Base-by-base conservation (phyloP, 1,284 basidiomycete species). In the Fomitiporia mediterranea region DNA sequence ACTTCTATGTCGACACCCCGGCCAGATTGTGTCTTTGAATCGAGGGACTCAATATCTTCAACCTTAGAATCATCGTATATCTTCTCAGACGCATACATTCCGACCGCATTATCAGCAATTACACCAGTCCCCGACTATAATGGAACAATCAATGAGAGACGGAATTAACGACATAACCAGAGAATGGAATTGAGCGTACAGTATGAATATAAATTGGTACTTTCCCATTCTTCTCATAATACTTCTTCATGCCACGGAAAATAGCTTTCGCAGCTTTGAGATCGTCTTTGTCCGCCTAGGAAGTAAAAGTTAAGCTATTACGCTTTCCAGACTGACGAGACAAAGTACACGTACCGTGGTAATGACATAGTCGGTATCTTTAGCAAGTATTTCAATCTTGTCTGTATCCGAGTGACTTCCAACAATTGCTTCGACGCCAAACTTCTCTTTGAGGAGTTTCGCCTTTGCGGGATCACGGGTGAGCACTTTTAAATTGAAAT, bases 161-260 rank as follows among this genome's bases (percentile, higher is more conserved):
- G 17, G 27, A 17, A 32, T 15, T 7, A 30, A 3, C 9, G 19
- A n/a, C n/a, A n/a, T 6, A 74, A n/a, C n/a, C n/a, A n/a, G n/a
- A 34, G 32, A 34, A 34, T 13, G 32, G 46, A 7, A 44, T 15
- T 30, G 5, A 48, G 67, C 75, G 53, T 59, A 80, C 80, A 0
- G 78, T 81, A 62, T 82, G 77, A 43, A 82, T 80, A 34, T 79
- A 69, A 39, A 75, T 71, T 1, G 78, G 72, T 5, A 66, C 57
- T 8, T 68, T 71, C 7, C 77, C 76, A n/a, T 70, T 72, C 23
- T 62, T 66, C 21, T 74, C 68, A 53, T 74, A 71, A 28, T 73
- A 67, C 52, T 70, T 72, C 65, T 71, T 74, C 53, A 78, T 59
- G 0, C 80, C 79, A 7, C 63, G 65, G 38, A 82, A 60, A n/a